Base-by-base conservation (phyloP, 208 protist species). In the Leptomonas pyrrhocoris region DNA sequence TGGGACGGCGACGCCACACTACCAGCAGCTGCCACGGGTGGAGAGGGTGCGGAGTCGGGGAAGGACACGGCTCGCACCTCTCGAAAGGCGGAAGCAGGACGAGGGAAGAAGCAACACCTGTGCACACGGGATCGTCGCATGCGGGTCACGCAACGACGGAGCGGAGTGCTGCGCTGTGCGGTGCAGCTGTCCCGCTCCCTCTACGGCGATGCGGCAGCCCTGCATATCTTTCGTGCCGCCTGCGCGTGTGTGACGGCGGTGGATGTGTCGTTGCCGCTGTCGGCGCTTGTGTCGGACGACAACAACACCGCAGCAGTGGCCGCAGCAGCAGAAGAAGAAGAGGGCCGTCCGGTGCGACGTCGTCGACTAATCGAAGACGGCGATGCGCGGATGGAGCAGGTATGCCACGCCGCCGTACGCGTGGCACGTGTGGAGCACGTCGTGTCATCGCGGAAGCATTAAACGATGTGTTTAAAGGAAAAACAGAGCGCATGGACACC, bases 111-210 rank as follows among this genome's bases (percentile, higher is more conserved):
- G n/a, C n/a, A n/a, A n/a, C n/a, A n/a, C n/a, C n/a, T n/a, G n/a
- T n/a, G n/a, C n/a, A n/a, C n/a, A n/a, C n/a, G n/a, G n/a, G n/a
- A n/a, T 5, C 25, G 42, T 13, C 67, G 57, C 0, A 19, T 40
- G 15, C 55, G 68, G 15, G 56, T 40, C 18, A 68, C 58, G 36
- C 15, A 36, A 36, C 56, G 65, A 15, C 62, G 70, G 31, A 75
- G 54, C 27, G 76, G 73, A 1, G 64, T 81, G 43, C 54, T 81
- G 34, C 65, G 76, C 18, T 81, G 76, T 25, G 68, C 38, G 2
- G 70, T 71, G 45, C 65, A 73, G 49, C 70, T 81, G 23, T 73
- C 57, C 19, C 70, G 70, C 60, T 73, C 64, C 19, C 30, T 71
- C 57, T 70, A 71, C 54, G 76, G 60, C 28, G 70, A 69, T 59